Evolutionary conservation across 768 basidiomycete species (phyloP).

Genomic region (Omphalotus guepiniiformis): DNA sequence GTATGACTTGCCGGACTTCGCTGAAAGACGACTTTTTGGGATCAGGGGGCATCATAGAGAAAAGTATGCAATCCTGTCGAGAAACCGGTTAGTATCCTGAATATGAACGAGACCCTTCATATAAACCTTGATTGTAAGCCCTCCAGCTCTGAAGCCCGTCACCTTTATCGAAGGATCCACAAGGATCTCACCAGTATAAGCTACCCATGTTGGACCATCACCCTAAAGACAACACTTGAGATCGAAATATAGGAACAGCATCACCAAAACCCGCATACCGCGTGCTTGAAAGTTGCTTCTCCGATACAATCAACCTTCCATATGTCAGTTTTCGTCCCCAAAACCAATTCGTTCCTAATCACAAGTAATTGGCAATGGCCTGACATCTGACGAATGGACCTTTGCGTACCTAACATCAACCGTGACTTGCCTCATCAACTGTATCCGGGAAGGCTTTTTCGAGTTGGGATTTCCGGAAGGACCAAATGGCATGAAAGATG

Average conservation of each 20-base stretch:
- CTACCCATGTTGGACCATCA: constrained; percentile 58
- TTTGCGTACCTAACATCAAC: constrained; percentile 55
- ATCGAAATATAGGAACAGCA: not conserved
- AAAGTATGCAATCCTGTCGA: constrained; percentile 58
- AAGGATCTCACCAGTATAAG: constrained; percentile 60
- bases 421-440: constrained; percentile 61
- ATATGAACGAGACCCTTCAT: not conserved
- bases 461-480: constrained; percentile 37
- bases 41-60: constrained; percentile 58
- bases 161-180: constrained; percentile 45
- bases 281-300: constrained; percentile 54
- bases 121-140: constrained; percentile 58
- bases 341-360: constrained; percentile 40
- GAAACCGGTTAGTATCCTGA: constrained; percentile 4
- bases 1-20: constrained; percentile 59
- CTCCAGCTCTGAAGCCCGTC: constrained; percentile 63
- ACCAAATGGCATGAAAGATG: constrained; percentile 54
- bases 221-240: constrained; percentile 33
- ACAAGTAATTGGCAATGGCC: not conserved
- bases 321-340: constrained; percentile 63
- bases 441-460: constrained; percentile 45
- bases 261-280: constrained; percentile 34
- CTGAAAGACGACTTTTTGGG: constrained; percentile 48
- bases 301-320: constrained; percentile 66
- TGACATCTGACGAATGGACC: not conserved